phyloP scores from a whole-genome alignment of 441 rosid species.

The Pelargonium myrrhifolium region DNA sequence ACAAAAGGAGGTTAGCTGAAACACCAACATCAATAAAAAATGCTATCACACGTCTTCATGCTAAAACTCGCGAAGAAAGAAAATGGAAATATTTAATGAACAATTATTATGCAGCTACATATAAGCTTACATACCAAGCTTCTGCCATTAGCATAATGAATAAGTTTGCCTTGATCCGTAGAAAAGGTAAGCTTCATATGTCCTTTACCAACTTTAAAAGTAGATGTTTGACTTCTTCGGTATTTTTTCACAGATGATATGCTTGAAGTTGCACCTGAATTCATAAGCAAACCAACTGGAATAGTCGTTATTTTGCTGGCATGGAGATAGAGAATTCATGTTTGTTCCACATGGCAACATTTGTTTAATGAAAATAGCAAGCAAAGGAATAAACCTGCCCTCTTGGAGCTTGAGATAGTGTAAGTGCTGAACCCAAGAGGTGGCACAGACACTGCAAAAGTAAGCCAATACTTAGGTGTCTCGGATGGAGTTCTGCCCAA shows the following conservation, averaged over 20 bases:
- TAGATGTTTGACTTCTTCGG: conserved; percentile 21
- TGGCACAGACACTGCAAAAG: conserved; percentile 70
- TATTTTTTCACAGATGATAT: conserved; percentile 25
- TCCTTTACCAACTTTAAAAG: conserved; percentile 42
- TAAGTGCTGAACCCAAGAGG: conserved; percentile 94
- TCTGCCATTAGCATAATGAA: conserved; percentile 32
- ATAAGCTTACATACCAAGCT: conserved; percentile 22
- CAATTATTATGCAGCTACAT: not conserved
- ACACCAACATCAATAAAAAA: not conserved
- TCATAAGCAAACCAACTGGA: conserved; percentile 10
- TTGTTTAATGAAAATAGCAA: conserved; percentile 25
- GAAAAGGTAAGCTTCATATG: conserved; percentile 46
- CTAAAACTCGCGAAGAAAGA: not conserved
- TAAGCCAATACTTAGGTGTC: conserved; percentile 79
- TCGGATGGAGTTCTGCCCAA: conserved; percentile 49
- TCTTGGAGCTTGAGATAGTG: conserved; percentile 54
- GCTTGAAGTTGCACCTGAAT: conserved; percentile 32
- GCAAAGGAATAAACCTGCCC: conserved; percentile 40
- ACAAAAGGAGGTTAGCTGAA: not conserved
- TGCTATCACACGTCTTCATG: not conserved
- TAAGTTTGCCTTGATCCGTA: conserved; percentile 41
- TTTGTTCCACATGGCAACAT: not conserved
- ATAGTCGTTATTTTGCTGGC: not conserved
- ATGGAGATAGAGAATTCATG: conserved; percentile 24
- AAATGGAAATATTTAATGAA: conserved; percentile 4